These are phyloP conservation scores for Phyllosticta citrichinensis DNA, from an alignment of 2,329 filamentous ascomycete species.

Conservation along the genomic window DNA sequence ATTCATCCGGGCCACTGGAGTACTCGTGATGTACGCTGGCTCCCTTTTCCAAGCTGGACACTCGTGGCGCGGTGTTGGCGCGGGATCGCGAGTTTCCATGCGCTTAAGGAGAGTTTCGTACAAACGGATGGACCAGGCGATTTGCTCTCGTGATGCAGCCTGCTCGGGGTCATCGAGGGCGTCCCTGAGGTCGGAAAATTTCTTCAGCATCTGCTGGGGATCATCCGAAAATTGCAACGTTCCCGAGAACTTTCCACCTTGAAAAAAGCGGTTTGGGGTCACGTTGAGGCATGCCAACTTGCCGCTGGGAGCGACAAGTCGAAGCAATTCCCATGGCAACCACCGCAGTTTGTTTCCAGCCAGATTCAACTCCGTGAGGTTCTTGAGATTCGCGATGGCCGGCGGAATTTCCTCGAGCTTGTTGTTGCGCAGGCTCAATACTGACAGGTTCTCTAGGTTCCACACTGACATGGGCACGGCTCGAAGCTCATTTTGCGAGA, in stretches of 20 bases:
- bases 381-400: slow-evolving; percentile 46
- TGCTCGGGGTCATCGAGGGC: neutral
- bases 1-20: slow-evolving; percentile 14
- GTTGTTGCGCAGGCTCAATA: slow-evolving; percentile 58
- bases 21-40: slow-evolving; percentile 10
- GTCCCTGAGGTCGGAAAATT: neutral
- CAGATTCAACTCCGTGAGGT: slow-evolving; percentile 54
- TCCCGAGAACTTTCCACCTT: slow-evolving; percentile 22
- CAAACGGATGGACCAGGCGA: slow-evolving; percentile 2
- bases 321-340: slow-evolving; percentile 54
- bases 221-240: slow-evolving; percentile 25
- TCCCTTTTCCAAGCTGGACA: slow-evolving; percentile 12
- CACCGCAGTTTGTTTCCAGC: slow-evolving; percentile 52
- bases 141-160: neutral
- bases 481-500: slow-evolving; percentile 49
- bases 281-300: slow-evolving; percentile 45
- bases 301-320: slow-evolving; percentile 37
- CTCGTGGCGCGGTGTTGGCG: neutral
- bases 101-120: neutral
- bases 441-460: slow-evolving; percentile 50
- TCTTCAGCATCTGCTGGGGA: slow-evolving; percentile 16
- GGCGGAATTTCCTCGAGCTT: slow-evolving; percentile 51
- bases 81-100: neutral
- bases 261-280: slow-evolving; percentile 54
- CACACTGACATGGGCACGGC: slow-evolving; percentile 52